Evolutionary conservation across 352 stramenopile species (phyloP), one percentile per base, ranked within the genome.

Genomic region (Plasmopara halstedii): DNA sequence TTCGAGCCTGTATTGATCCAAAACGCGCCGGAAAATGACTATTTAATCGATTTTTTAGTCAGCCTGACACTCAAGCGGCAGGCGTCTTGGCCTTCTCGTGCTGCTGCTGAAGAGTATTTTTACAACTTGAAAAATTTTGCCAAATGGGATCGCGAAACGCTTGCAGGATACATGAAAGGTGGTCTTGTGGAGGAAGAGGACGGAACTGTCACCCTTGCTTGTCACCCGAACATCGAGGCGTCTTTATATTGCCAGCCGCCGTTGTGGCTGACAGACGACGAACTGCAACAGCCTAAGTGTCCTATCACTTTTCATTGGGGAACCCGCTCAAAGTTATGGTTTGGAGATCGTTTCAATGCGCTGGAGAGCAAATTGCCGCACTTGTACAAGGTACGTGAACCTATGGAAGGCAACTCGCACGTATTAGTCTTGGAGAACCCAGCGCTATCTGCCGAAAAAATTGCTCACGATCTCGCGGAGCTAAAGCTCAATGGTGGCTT

Each of bases 341-440:
- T 60, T 7, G 46, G 53, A 7, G 34, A 69, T 10, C 42, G 33
- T 15, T 68, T 73, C 7, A 50, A 70, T 13, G 21, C 13, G 13
- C 36, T 83, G 10, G 29, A 64, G 1, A 45, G 7, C 14, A 58
- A 54, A 3, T 20, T 68, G 14, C 73, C 73, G 14, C 41, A 73
- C 5, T 52, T 73, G 4, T 85, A 85, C 49, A 51, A 46, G 1
- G 48, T 79, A 36, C 40, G 20, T 29, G 46, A 62, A 2, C 56
- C 68, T 8, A 67, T 85, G 32, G 50, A 58, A 4, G 62, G 65
- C 11, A 58, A 52, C 15, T 71, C 62, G 8, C 73, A 85, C 31
- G 39, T 69, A 18, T 52, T 85, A 29, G 55, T 85, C 15, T 34
- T 83, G 15, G 73, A 85, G 35, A 63, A 85, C 19, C 65, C 69